phyloP scores from a whole-genome alignment of 306 rosid genomes.

The Quercus dentata region DNA sequence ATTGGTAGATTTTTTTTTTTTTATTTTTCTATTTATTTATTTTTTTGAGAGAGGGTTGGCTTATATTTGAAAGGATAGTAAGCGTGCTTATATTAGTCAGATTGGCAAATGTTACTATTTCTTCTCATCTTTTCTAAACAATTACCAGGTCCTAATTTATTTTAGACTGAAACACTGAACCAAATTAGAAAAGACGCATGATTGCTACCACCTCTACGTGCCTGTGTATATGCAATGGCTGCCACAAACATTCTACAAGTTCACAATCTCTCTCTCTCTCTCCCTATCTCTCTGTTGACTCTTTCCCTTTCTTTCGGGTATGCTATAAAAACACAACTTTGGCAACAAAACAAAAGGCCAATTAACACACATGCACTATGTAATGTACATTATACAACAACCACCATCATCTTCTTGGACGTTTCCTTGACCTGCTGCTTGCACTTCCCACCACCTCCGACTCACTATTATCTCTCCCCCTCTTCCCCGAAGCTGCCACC shows the following conservation, averaged over 20 bases:
- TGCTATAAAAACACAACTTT: background rate
- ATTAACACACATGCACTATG: background rate
- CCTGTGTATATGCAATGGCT: conserved; percentile 19
- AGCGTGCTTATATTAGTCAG: no score
- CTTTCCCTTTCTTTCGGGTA: background rate
- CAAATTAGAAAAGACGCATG: background rate
- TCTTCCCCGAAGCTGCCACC: background rate
- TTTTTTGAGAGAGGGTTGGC: no score
- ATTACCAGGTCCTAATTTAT: no score
- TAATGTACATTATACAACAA: conserved; percentile 35
- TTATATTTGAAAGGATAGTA: no score
- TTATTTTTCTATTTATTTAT: no score
- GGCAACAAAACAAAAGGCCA: background rate
- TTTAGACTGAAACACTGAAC: no score
- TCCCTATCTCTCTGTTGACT: background rate
- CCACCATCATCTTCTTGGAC: conserved; percentile 34
- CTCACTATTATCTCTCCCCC: conserved; percentile 26
- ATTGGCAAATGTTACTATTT: no score
- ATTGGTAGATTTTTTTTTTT: no score
- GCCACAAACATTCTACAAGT: conserved; percentile 19
- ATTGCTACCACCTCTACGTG: background rate
- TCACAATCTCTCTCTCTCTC: background rate
- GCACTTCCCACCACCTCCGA: conserved; percentile 20
- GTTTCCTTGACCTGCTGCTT: conserved; percentile 38
- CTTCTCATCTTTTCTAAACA: no score